phyloP scores from a whole-genome alignment of 129 eudicot species.

The Helichrysum umbraculigerum region DNA sequence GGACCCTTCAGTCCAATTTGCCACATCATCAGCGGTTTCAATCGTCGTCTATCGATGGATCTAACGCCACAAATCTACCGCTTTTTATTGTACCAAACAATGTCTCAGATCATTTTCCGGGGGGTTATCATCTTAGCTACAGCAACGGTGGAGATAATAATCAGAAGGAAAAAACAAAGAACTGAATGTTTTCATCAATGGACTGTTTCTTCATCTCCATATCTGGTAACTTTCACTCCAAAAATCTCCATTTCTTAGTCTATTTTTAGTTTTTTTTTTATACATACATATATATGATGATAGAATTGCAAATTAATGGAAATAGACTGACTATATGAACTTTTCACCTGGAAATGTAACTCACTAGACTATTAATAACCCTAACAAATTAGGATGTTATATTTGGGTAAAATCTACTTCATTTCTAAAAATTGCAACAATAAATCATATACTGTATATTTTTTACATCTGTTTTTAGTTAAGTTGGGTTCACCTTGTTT shows the following conservation, averaged over 20 bases:
- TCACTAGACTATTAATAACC: background rate
- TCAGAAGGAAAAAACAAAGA: slow-evolving; percentile 60
- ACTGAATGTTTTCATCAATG: slow-evolving; percentile 34
- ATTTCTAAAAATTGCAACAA: background rate
- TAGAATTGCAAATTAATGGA: background rate
- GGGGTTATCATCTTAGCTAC: slow-evolving; percentile 65
- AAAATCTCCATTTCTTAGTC: background rate
- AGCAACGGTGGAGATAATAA: slow-evolving; percentile 58
- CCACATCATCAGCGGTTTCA: slow-evolving; percentile 56
- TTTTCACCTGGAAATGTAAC: background rate
- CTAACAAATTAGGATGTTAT: background rate
- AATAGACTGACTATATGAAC: too few species aligned
- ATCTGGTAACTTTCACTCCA: slow-evolving; percentile 10
- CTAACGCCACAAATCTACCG: slow-evolving; percentile 40
- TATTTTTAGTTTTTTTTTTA: background rate
- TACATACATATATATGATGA: background rate
- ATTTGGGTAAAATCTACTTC: background rate
- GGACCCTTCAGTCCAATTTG: slow-evolving; percentile 99
- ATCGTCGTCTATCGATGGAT: slow-evolving; percentile 49
- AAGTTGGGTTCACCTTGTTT: background rate
- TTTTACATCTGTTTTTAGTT: background rate
- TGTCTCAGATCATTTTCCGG: slow-evolving; percentile 43
- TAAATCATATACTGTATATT: too few species aligned
- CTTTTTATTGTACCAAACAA: slow-evolving; percentile 55
- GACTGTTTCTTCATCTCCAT: slow-evolving; percentile 14